Percentiles rank a stretch among this genome's conserved stretches.
Evolutionary conservation across 805 yeast species (phyloP).

Genomic region (Millerozyma acaciae): DNA sequence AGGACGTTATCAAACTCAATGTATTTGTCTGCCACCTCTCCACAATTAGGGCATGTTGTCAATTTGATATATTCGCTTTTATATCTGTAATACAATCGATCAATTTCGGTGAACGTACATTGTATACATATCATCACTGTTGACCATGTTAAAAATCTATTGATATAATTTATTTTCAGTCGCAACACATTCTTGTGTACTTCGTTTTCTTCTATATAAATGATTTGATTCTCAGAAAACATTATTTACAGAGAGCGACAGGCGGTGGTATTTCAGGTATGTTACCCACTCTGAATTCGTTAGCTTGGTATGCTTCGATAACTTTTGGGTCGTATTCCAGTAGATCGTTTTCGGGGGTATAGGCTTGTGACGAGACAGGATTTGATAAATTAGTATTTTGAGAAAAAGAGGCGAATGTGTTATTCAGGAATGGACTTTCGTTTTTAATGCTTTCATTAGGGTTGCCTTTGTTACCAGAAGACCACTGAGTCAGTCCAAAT

Average conservation of each 20-base stretch:
- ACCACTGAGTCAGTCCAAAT: slow-evolving; percentile 12
- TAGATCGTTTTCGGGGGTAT: neutral
- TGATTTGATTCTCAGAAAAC: neutral
- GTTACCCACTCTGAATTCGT: slow-evolving; percentile 50
- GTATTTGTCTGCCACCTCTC: slow-evolving; percentile 79
- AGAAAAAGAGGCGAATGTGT: no score
- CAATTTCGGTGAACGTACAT: slow-evolving; percentile 61
- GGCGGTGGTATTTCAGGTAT: slow-evolving; percentile 80
- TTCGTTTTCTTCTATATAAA: neutral
- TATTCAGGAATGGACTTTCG: no score
- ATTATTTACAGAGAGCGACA: slow-evolving; percentile 8
- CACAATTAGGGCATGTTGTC: slow-evolving; percentile 71
- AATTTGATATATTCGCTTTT: slow-evolving; percentile 75
- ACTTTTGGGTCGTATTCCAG: slow-evolving; percentile 42
- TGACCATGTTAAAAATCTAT: neutral
- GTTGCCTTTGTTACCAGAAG: slow-evolving; percentile 3
- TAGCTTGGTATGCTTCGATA: slow-evolving; percentile 44
- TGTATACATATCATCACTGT: slow-evolving; percentile 79
- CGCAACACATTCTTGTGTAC: neutral
- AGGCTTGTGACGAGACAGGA: slow-evolving; percentile 6
- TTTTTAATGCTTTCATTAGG: no score
- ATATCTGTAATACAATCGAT: slow-evolving; percentile 64
- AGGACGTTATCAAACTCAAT: slow-evolving; percentile 86
- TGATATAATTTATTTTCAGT: no score
- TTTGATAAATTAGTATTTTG: slow-evolving; percentile 1